Conservation (phyloP, 139 green algal species). For the Volvox reticuliferus region DNA sequence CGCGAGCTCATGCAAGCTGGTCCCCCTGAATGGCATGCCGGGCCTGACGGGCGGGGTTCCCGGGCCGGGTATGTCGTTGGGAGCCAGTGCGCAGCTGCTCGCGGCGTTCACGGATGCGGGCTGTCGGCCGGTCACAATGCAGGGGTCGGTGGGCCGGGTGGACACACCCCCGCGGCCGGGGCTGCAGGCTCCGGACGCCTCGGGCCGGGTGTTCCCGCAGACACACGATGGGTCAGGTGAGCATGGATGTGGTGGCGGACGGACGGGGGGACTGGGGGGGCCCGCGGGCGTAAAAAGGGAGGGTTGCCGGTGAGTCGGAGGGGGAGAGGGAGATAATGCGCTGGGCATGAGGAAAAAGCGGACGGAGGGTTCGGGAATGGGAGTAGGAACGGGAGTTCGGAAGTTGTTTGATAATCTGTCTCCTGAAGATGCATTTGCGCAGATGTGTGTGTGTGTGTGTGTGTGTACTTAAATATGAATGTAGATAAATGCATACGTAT, state of each 20-base stretch:
- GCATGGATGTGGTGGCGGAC: background rate
- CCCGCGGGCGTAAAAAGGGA: too few relatives aligned
- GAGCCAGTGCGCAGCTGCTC: slow-evolving; percentile 15
- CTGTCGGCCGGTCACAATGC: background rate
- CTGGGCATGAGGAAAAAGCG: too few relatives aligned
- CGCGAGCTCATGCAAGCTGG: background rate
- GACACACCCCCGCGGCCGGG: background rate
- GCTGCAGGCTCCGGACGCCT: background rate
- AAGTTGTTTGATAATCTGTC: too few relatives aligned
- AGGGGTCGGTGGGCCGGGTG: background rate
- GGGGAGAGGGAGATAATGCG: background rate
- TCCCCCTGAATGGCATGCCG: background rate
- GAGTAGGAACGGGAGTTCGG: too few relatives aligned
- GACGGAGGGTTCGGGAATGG: too few relatives aligned
- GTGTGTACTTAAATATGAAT: too few relatives aligned
- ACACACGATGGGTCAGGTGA: slow-evolving; percentile 22
- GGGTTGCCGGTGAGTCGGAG: background rate
- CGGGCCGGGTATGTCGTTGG: background rate
- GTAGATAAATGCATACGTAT: too few relatives aligned
- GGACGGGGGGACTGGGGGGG: background rate
- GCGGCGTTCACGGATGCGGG: slow-evolving; percentile 35
- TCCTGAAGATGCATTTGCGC: too few relatives aligned
- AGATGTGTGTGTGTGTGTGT: too few relatives aligned
- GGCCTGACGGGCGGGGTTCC: background rate
- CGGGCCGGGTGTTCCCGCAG: slow-evolving; percentile 14